A percentile compares a stretch with the other conserved stretches of the same genome.
Evolutionary conservation across 768 basidiomycete species (phyloP).

Genomic region (Xerocomellus intermedius): DNA sequence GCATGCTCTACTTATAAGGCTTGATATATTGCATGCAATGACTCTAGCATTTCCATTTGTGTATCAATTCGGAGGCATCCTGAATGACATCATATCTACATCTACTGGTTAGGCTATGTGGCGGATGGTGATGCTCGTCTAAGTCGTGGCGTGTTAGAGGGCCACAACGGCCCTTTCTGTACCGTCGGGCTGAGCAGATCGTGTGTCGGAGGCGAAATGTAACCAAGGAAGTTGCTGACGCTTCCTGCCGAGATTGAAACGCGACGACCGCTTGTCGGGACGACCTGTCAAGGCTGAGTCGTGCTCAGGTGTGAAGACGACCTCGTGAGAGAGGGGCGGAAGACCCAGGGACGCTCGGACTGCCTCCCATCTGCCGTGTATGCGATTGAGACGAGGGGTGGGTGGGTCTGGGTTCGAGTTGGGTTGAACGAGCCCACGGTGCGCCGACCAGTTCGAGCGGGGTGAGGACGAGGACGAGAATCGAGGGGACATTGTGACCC

Average conservation of each 20-base stretch:
- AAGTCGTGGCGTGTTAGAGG: not conserved
- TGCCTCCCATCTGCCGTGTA: conserved; percentile 34
- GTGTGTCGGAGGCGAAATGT: conserved; percentile 20
- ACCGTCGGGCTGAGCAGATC: not conserved
- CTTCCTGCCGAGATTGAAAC: conserved; percentile 25
- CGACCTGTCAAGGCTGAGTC: not conserved
- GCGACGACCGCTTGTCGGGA: conserved; percentile 13
- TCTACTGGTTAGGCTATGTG: not conserved
- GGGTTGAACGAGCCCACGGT: not conserved
- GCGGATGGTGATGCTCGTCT: not conserved
- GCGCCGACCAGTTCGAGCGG: not conserved
- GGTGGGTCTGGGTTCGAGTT: not conserved
- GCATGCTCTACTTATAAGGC: conserved; percentile 10
- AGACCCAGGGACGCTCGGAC: conserved; percentile 33
- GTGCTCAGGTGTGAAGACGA: not conserved
- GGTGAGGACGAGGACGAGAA: not conserved
- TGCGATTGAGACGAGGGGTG: not conserved
- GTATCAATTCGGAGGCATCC: not conserved
- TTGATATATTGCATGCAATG: conserved; percentile 13
- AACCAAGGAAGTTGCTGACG: conserved; percentile 18
- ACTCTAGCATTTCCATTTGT: conserved; percentile 11
- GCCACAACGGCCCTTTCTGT: not conserved
- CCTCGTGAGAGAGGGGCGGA: conserved; percentile 19
- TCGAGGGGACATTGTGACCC: not conserved
- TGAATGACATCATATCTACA: not conserved